A percentile compares a stretch with the other conserved stretches of the same genome.
Conservation (phyloP, 2,329 filamentous ascomycete species). For the Monilinia fructicola region DNA sequence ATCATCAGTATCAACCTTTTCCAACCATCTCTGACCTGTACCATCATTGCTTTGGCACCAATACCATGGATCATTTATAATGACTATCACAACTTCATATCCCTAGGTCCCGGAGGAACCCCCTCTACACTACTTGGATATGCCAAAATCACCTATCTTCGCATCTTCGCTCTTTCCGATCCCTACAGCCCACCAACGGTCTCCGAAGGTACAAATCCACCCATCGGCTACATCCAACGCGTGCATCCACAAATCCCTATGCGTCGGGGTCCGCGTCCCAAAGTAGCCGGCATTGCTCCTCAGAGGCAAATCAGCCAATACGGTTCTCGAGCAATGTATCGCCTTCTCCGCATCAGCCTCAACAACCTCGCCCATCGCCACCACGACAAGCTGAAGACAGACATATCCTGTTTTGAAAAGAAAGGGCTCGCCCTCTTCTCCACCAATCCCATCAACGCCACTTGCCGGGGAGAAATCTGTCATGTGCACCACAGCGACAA, state of each 20-base stretch:
- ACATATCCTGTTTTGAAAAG: constrained; percentile 77
- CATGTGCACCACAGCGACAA: constrained; percentile 77
- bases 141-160: constrained; percentile 68
- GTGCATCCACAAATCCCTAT: constrained; percentile 61
- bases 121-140: constrained; percentile 73
- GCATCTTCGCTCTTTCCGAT: constrained; percentile 68
- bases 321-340: constrained; percentile 54
- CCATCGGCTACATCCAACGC: constrained; percentile 53
- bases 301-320: constrained; percentile 75
- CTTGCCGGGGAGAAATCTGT: constrained; percentile 76
- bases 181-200: constrained; percentile 61
- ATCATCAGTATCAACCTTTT: constrained; percentile 54
- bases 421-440: constrained; percentile 76
- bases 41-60: constrained; percentile 52
- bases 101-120: constrained; percentile 77
- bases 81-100: constrained; percentile 74
- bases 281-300: constrained; percentile 73
- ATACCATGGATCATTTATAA: constrained; percentile 54
- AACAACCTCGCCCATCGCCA: constrained; percentile 50
- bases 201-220: constrained; percentile 52
- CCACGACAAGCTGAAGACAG: constrained; percentile 55
- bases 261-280: constrained; percentile 63
- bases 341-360: constrained; percentile 54
- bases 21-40: constrained; percentile 49
- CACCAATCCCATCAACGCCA: constrained; percentile 62